These are phyloP conservation scores for Tolypocladium amazonense DNA, from an alignment of 2,329 filamentous ascomycete species.

Conservation along the genomic window DNA sequence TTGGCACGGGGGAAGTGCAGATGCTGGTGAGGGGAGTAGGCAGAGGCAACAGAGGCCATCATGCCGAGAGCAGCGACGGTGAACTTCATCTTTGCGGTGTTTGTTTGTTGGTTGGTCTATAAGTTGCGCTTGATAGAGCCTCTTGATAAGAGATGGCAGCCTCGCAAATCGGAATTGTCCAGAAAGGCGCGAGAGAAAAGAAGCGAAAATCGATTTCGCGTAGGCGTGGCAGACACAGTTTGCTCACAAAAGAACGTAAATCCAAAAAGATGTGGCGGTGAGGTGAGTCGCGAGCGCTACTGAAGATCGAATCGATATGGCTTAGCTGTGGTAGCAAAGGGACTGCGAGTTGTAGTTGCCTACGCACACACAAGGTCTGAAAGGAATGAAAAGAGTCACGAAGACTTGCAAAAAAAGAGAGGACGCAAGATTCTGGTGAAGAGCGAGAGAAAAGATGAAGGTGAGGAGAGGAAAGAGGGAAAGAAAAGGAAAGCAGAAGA, in stretches of 20 bases:
- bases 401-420: not conserved
- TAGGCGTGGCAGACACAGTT: constrained; percentile 19
- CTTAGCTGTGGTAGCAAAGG: not conserved
- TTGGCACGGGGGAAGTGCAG: constrained; percentile 19
- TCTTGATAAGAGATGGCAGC: not conserved
- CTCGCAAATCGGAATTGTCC: not conserved
- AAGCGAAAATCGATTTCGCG: constrained; percentile 23
- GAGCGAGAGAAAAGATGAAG: constrained; percentile 8
- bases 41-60: constrained; percentile 33
- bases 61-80: constrained; percentile 30
- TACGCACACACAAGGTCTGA: not conserved
- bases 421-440: constrained; percentile 6
- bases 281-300: not conserved
- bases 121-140: not conserved
- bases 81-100: constrained; percentile 35
- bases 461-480: constrained; percentile 5
- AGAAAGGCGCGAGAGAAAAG: constrained; percentile 5
- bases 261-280: not conserved
- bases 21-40: constrained; percentile 21
- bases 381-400: constrained; percentile 1
- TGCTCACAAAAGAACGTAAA: constrained; percentile 18
- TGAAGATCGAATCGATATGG: constrained; percentile 1
- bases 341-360: not conserved
- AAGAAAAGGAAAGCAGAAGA: not conserved
- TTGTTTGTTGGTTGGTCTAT: constrained; percentile 4